Conservation (phyloP, 352 stramenopile genomes). For the Phytophthora quininea region DNA sequence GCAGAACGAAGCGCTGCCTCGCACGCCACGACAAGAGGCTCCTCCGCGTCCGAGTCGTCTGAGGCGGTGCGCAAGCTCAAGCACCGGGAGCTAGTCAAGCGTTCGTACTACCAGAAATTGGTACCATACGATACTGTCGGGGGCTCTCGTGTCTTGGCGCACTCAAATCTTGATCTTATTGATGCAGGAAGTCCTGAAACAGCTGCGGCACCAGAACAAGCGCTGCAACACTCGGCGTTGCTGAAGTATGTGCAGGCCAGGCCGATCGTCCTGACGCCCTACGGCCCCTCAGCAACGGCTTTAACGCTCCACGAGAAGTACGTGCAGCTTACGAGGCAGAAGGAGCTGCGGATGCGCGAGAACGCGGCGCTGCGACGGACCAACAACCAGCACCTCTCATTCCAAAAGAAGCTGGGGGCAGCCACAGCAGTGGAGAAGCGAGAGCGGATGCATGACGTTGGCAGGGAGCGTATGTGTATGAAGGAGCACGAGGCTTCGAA, state of each 20-base stretch:
- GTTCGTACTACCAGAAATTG: constrained; percentile 43
- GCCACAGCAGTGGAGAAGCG: constrained; percentile 14
- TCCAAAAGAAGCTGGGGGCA: constrained; percentile 30
- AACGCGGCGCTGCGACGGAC: constrained; percentile 34
- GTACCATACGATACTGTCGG: constrained; percentile 7
- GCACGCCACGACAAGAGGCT: constrained; percentile 5
- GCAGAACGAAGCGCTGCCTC: background rate
- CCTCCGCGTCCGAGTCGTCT: constrained; percentile 17
- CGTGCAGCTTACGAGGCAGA: constrained; percentile 36
- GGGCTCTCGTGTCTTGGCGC: no score
- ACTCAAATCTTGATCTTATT: no score
- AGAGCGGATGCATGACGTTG: constrained; percentile 2
- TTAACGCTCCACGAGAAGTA: constrained; percentile 23
- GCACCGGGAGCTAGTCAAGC: constrained; percentile 38
- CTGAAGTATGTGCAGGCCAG: constrained; percentile 18
- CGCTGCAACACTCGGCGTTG: constrained; percentile 43
- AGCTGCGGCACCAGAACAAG: constrained; percentile 34
- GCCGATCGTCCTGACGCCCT: constrained; percentile 7
- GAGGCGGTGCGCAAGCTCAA: constrained; percentile 36
- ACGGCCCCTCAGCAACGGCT: constrained; percentile 8
- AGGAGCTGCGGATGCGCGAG: constrained; percentile 33
- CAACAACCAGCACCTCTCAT: constrained; percentile 33
- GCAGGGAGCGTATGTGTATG: background rate
- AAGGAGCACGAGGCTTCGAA: constrained; percentile 14
- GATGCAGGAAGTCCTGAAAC: constrained; percentile 37